A percentile compares a stretch with the other conserved stretches of the same genome.
These are phyloP conservation scores for Aegilops sharonensis DNA, from an alignment of 176 grass and related monocot species.

Conservation along the genomic window DNA sequence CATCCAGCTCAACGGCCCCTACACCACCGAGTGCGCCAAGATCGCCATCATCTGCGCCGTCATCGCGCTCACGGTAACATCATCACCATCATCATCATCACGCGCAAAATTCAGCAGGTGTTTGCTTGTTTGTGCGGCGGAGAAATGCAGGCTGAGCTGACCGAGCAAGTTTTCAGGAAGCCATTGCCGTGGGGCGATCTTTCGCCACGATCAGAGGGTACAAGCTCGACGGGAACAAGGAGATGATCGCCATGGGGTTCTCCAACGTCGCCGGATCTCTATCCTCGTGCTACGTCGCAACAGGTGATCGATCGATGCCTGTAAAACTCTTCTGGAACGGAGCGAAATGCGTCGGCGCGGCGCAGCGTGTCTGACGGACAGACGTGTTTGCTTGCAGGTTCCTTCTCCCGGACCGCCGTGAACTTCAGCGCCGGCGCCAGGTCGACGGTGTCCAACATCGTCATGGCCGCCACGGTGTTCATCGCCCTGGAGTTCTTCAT, in stretches of 20 bases:
- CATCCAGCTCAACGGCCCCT: constrained; percentile 56
- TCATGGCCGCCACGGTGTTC: constrained; percentile 82
- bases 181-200: constrained; percentile 87
- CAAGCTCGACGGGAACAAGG: constrained; percentile 88
- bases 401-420: constrained; percentile 85
- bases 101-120: background rate
- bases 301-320: constrained; percentile 45
- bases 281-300: constrained; percentile 93
- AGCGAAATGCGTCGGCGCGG: background rate
- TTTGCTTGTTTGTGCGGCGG: background rate
- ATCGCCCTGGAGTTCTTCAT: constrained; percentile 64
- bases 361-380: background rate
- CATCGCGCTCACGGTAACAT: constrained; percentile 75
- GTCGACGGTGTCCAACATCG: constrained; percentile 79
- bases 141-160: constrained; percentile 18
- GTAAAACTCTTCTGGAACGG: background rate
- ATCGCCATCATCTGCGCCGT: constrained; percentile 76
- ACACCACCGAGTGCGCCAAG: constrained; percentile 65
- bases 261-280: constrained; percentile 90
- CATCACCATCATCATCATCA: too few species aligned
- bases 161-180: constrained; percentile 59
- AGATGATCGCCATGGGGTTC: constrained; percentile 93
- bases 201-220: constrained; percentile 87
- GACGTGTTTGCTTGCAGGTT: constrained; percentile 54
- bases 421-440: constrained; percentile 91